These are phyloP conservation scores for Backusella luteola DNA, from an alignment of 192 early-diverging fungal genomes.

Conservation along the genomic window DNA sequence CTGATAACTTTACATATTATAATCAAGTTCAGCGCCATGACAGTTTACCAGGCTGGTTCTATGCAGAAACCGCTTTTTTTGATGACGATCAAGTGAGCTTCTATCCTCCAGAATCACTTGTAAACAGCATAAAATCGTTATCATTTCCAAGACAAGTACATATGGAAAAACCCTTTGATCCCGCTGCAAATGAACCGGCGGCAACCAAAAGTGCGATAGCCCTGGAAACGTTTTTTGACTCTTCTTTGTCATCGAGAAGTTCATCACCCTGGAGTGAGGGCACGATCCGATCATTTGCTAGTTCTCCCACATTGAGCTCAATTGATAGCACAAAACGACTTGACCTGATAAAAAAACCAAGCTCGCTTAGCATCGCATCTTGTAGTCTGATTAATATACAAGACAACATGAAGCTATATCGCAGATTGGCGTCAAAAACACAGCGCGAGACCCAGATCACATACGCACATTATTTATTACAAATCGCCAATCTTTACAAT, in stretches of 20 bases:
- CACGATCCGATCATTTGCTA: neutral
- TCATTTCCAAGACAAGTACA: neutral
- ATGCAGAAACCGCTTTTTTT: neutral
- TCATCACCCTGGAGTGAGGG: constrained; percentile 2
- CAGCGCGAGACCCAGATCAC: constrained; percentile 72
- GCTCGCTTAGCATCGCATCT: constrained; percentile 25
- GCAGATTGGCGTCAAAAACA: constrained; percentile 74
- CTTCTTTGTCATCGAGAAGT: neutral
- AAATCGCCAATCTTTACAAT: constrained; percentile 53
- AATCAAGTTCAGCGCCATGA: neutral
- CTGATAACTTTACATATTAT: neutral
- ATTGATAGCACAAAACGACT: neutral
- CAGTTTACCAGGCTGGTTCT: neutral
- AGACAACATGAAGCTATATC: constrained; percentile 60
- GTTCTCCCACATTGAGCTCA: neutral
- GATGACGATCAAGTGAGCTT: neutral
- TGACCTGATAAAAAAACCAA: neutral
- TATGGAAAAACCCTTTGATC: constrained; percentile 10
- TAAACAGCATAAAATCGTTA: neutral
- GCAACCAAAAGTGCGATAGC: neutral
- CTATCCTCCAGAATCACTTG: neutral
- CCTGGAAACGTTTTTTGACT: neutral
- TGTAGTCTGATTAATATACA: constrained; percentile 19
- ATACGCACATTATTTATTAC: constrained; percentile 74
- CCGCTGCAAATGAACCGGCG: neutral